Evolutionary conservation across 2,329 filamentous ascomycete species (phyloP).

Genomic region (Ascochyta viciae-villosae): DNA sequence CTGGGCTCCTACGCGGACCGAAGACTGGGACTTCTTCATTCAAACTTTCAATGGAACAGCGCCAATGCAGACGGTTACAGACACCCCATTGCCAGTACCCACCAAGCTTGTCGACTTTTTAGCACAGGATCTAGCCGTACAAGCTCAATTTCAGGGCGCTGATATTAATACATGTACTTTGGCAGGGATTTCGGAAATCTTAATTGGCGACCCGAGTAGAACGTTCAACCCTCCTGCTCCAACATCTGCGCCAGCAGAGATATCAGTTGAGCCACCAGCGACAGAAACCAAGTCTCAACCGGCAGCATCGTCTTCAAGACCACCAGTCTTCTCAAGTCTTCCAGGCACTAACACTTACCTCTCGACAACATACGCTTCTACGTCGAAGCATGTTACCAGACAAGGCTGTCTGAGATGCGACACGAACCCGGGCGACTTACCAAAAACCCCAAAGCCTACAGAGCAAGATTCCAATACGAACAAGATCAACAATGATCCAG

Average conservation of each 20-base stretch:
- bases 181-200: background rate
- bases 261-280: background rate
- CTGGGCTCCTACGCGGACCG: conserved; percentile 28
- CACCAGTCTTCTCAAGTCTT: conserved; percentile 11
- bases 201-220: conserved; percentile 5
- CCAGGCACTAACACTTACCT: conserved; percentile 34
- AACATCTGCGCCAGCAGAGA: conserved; percentile 3
- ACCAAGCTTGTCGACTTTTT: conserved; percentile 32
- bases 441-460: conserved; percentile 3
- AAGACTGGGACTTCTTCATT: conserved; percentile 39
- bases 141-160: conserved; percentile 30
- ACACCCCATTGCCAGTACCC: conserved; percentile 28
- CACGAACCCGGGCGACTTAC: conserved; percentile 6
- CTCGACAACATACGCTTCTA: conserved; percentile 33
- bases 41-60: conserved; percentile 23
- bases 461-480: conserved; percentile 6
- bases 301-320: background rate
- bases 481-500: conserved; percentile 7
- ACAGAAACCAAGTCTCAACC: background rate
- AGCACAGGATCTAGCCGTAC: conserved; percentile 27
- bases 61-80: background rate
- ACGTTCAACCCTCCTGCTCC: conserved; percentile 2
- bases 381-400: conserved; percentile 36
- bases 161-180: conserved; percentile 41
- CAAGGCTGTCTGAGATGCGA: conserved; percentile 36